Evolutionary conservation across 2,329 filamentous ascomycete species (phyloP), one percentile per base, ranked within the genome.

Genomic region (Lachnellula occidentalis): DNA sequence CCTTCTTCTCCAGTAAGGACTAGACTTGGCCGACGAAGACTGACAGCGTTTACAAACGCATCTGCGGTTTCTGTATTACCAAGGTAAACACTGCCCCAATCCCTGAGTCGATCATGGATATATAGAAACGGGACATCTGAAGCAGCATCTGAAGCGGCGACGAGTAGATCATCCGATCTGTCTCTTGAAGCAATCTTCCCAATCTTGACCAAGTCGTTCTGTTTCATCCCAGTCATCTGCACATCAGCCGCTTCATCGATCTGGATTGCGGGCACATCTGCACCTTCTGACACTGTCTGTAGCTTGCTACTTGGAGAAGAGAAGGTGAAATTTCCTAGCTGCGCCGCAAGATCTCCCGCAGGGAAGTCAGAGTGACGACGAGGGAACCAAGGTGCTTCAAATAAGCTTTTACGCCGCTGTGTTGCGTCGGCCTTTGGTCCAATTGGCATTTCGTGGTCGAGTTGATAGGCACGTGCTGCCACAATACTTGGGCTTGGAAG

Each of bases 31-130:
- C 70, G 66, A 15, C 73, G 72, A 19, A 77, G 64, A 17, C 70
- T 67, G 3, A 76, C 66, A 1, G 76, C 71, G 5, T 73, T 70
- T 6, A 79, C 69, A 51, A 77, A 77, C 45, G 72, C 75, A 54
- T 78, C 74, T 34, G 75, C 74, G 9, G 71, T 73, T 45, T 67
- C 63, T 6, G 62, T 60, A 56, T 77, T 73, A 41, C 69, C 68
- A n/a, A 74, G 69, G 56, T 75, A 75, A 22, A 72, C 63, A 45
- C 70, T 66, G 1, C 73, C 74, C 71, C 73, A 76, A 4, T 69
- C 69, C 34, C 70, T 68, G 8, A 78, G 68, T 45, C 70, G 69
- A 4, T 72, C 64, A 24, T 67, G 71, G 11, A 69, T 59, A 55
- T 65, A 62, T 53, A 60, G 34, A 45, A 64, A 59, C 36, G 64